Base-by-base conservation (phyloP, 306 rosid genomes). In the Castanea mollissima region DNA sequence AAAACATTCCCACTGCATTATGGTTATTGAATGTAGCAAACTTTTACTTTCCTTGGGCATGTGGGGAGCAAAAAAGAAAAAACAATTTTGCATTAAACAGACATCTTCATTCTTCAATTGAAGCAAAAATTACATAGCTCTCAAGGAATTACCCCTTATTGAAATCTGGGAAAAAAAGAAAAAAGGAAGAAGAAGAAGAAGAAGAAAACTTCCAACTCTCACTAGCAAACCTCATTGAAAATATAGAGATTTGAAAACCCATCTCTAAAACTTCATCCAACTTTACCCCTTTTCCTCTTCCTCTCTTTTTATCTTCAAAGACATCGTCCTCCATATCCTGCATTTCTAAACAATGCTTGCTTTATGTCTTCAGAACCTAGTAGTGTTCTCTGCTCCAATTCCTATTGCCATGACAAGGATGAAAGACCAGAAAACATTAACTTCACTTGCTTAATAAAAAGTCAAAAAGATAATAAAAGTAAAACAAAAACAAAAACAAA, bases 241-340 rank as follows among this genome's bases (percentile, higher is more conserved):
- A 74, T 69, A 63, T 18, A 78, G 64, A 56, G 67, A 76, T 74
- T 63, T 71, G 75, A 72, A 62, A 81, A 57, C 13, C 64, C 68
- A 64, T 71, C 21, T 63, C 58, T 27, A 31, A 34, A 71, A 23
- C 23, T 74, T 69, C 63, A 35, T 15, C 62, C 74, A 83, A 29
- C 46, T 79, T 79, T 80, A 14, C 21, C 5, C 21, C 76, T 31
- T 4, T 75, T 23, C 54, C 41, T 44, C 46, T 63, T 58, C 34
- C 72, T 38, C 16, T 69, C 46, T 74, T 41, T 4, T 4, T 14
- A 25, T 74, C 81, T 84, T 88, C 85, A 94, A 86, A 88, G 77
- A 73, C 98, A 92, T 69, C 91, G 91, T 84, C 98, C 98, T 76
- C 97, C 98, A 86, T 94, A 94, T 9, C 98, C 98, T 69, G 98